These are phyloP conservation scores for Zopfochytrium polystomum DNA, from an alignment of 371 early-diverging fungal genomes.

Conservation along the genomic window DNA sequence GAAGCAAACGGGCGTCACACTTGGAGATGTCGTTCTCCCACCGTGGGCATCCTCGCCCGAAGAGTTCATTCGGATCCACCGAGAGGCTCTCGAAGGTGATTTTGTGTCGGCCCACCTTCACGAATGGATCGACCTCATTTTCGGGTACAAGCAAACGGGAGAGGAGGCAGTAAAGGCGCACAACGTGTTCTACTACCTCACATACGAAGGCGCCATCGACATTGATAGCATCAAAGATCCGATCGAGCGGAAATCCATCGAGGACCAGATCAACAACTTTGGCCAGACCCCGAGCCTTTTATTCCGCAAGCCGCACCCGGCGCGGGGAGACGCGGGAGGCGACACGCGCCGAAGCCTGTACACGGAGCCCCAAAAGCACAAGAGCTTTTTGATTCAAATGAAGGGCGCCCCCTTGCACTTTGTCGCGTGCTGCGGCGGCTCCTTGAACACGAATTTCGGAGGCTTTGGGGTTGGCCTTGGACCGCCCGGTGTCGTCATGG, in stretches of 20 bases:
- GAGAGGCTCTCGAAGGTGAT: constrained; percentile 88
- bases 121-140: constrained; percentile 57
- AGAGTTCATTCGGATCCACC: constrained; percentile 82
- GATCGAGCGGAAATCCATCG: constrained; percentile 77
- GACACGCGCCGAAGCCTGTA: constrained; percentile 17
- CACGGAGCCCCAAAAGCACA: constrained; percentile 24
- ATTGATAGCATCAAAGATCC: constrained; percentile 84
- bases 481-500: background rate
- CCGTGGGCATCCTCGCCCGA: constrained; percentile 66
- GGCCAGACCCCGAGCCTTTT: constrained; percentile 71
- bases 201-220: constrained; percentile 90
- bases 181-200: constrained; percentile 87
- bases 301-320: constrained; percentile 43
- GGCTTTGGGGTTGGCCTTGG: no score
- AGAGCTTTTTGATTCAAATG: constrained; percentile 30
- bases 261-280: constrained; percentile 93
- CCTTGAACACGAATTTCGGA: background rate
- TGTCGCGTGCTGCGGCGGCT: constrained; percentile 14
- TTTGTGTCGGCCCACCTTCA: constrained; percentile 66
- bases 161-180: constrained; percentile 63
- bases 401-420: constrained; percentile 1
- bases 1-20: constrained; percentile 52
- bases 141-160: constrained; percentile 56
- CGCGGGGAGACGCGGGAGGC: constrained; percentile 14
- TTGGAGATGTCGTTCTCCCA: constrained; percentile 54